phyloP scores from a whole-genome alignment of 768 basidiomycete species.

The Mycena chlorophos region DNA sequence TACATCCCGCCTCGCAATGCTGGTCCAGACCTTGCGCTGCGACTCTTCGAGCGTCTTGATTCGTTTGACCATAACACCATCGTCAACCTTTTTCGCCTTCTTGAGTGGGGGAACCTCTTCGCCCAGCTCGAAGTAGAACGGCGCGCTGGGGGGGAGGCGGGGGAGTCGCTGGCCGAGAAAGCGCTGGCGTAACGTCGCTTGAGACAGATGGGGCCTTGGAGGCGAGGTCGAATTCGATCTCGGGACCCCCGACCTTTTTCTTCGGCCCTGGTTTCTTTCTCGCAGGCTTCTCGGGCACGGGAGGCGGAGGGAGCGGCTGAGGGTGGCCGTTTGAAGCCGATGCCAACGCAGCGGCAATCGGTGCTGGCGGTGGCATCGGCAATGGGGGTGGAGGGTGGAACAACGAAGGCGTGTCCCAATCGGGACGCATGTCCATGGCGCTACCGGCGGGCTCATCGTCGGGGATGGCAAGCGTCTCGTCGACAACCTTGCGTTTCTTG shows the following conservation, averaged over 20 bases:
- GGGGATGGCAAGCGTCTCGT: slow-evolving; percentile 35
- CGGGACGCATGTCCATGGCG: slow-evolving; percentile 27
- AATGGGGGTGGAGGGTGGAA: slow-evolving; percentile 37
- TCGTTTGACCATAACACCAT: slow-evolving; percentile 68
- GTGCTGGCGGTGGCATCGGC: too few relatives aligned
- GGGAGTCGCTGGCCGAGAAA: slow-evolving; percentile 69
- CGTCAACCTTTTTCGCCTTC: slow-evolving; percentile 77
- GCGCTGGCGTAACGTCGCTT: slow-evolving; percentile 69
- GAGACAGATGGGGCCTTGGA: slow-evolving; percentile 58
- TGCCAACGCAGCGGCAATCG: too few relatives aligned
- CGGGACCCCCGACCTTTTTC: slow-evolving; percentile 59
- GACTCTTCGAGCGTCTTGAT: slow-evolving; percentile 78
- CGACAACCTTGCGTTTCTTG: slow-evolving; percentile 69
- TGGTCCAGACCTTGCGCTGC: slow-evolving; percentile 88
- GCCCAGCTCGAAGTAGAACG: slow-evolving; percentile 67
- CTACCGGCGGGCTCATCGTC: slow-evolving; percentile 20
- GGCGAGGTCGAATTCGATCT: slow-evolving; percentile 50
- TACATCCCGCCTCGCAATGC: slow-evolving; percentile 81
- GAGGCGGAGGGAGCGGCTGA: too few relatives aligned
- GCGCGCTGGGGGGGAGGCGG: slow-evolving; percentile 53
- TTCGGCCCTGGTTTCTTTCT: slow-evolving; percentile 58
- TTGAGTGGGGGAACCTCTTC: slow-evolving; percentile 69
- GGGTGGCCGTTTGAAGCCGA: slow-evolving; percentile 44
- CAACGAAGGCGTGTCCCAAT: slow-evolving; percentile 36
- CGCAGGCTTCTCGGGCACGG: slow-evolving; percentile 48